Conservation (phyloP, 129 eudicot species). For the Chrysanthemum lavandulifolium region DNA sequence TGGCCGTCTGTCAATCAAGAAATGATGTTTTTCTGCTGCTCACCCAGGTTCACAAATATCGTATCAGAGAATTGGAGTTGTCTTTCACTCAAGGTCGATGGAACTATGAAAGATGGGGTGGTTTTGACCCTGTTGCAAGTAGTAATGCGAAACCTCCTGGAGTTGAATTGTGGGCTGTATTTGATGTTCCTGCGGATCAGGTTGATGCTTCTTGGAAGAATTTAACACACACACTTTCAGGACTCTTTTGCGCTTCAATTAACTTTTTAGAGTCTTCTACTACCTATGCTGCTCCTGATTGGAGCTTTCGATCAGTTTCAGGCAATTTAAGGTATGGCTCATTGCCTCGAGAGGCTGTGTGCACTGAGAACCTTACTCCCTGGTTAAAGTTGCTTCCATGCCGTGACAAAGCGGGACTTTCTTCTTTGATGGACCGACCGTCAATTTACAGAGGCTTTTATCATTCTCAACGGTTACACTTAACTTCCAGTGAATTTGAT, state of each 20-base stretch:
- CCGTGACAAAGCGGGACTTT: constrained; percentile 89
- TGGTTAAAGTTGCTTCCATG: constrained; percentile 98
- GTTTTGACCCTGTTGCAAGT: constrained; percentile 82
- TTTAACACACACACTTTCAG: constrained; percentile 94
- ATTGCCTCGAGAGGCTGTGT: constrained; percentile 96
- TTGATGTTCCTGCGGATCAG: constrained; percentile 73
- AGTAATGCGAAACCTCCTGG: constrained; percentile 96
- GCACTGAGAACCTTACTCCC: constrained; percentile 97
- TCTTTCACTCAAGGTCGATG: constrained; percentile 99
- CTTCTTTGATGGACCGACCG: constrained; percentile 85
- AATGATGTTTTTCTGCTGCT: constrained; percentile 29
- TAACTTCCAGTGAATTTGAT: constrained; percentile 63
- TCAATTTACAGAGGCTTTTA: constrained; percentile 90
- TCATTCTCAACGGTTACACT: constrained; percentile 89
- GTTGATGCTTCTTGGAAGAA: constrained; percentile 95
- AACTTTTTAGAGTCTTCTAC: constrained; percentile 94
- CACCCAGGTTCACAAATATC: constrained; percentile 76
- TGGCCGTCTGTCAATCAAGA: constrained; percentile 3
- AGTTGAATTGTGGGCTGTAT: constrained; percentile 94
- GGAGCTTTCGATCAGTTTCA: constrained; percentile 66
- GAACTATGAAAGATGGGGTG: constrained; percentile 98
- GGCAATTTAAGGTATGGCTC: constrained; percentile 84
- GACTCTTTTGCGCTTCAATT: constrained; percentile 96
- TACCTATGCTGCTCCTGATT: constrained; percentile 73
- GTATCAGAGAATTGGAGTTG: constrained; percentile 80